These are phyloP conservation scores for Daldinia loculata DNA, from an alignment of 495 filamentous ascomycete genomes.

Conservation along the genomic window DNA sequence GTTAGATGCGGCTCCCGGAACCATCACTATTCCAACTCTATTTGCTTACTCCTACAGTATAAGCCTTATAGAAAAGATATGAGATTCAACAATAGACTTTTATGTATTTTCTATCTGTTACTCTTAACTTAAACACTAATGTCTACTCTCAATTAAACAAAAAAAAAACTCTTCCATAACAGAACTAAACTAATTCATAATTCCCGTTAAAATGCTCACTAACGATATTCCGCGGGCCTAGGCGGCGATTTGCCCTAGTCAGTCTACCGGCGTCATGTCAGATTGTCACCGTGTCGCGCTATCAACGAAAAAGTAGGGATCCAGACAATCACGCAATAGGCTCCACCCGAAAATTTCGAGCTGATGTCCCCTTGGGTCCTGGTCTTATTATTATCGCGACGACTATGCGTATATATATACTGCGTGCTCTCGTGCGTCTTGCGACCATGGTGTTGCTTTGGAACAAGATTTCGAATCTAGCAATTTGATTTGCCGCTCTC, in stretches of 20 bases:
- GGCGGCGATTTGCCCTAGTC: slow-evolving; percentile 12
- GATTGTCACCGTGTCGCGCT: slow-evolving; percentile 20
- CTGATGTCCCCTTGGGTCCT: not conserved
- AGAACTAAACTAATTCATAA: not conserved
- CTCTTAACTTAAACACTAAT: no score
- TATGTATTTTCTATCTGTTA: not conserved
- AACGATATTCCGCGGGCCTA: slow-evolving; percentile 7
- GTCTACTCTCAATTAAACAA: not conserved
- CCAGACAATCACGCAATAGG: slow-evolving; percentile 39
- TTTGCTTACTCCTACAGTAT: not conserved
- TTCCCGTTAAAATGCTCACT: not conserved
- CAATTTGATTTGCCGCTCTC: not conserved
- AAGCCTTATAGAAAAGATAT: not conserved
- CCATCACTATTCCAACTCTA: not conserved
- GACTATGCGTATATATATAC: slow-evolving; percentile 17
- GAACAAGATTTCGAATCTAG: slow-evolving; percentile 2
- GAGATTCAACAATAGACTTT: not conserved
- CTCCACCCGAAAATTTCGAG: slow-evolving; percentile 34
- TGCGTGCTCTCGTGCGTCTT: not conserved
- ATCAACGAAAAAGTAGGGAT: slow-evolving; percentile 30
- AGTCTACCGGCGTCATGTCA: slow-evolving; percentile 9
- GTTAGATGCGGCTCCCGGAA: slow-evolving; percentile 29
- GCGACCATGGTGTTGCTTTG: not conserved
- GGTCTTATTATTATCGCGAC: slow-evolving; percentile 6
- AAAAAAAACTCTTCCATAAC: not conserved